Base-by-base conservation (phyloP, 176 grass and related monocot species). In the Triticum dicoccoides region DNA sequence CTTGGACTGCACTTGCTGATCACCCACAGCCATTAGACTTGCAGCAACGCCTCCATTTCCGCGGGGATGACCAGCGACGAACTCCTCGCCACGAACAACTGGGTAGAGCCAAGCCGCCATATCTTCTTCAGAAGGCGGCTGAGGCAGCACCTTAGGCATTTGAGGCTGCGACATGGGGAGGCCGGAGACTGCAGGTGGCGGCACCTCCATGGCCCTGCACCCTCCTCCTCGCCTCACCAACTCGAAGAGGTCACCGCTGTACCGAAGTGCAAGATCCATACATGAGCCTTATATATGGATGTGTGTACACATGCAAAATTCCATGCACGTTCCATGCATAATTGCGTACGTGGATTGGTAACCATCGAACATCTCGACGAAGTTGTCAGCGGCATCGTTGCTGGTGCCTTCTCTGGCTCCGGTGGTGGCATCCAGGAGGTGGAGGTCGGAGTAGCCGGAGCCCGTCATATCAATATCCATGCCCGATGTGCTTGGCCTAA, bases 81-180 rank as follows among this genome's bases (percentile, higher is more conserved):
- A 72, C 69, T n/a, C 78, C 1, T 80, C 67, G 4, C 42, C 86
- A 5, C 14, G 20, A 2, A 88, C 80, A 17, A 88, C 69, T 7
- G 86, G 80, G n/a, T 27, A 51, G 20, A 88, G 73, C 87, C 87
- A 88, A 21, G 37, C 27, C 14, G 65, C 65, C 87, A 88, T 88
- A 52, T 83, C 73, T 41, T 78, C 87, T 30, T 83, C 87, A 0
- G 72, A 88, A 32, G 82, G 82, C 9, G 12, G 24, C 82, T 11
- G 15, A 10, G 35, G 52, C 38, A 14, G 15, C 15, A 47, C 11
- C 69, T 13, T 2, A 4, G 66, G 32, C 67, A 20, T 7, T 13
- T 33, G 18, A 59, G 2, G 34, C 17, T 37, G 58, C 38, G 82
- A 76, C 18, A 34, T 29, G 65, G 18, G 80, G 12, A 15, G 1